Conservation (phyloP, 2,329 filamentous ascomycete genomes). For the Huntiella moniliformis region DNA sequence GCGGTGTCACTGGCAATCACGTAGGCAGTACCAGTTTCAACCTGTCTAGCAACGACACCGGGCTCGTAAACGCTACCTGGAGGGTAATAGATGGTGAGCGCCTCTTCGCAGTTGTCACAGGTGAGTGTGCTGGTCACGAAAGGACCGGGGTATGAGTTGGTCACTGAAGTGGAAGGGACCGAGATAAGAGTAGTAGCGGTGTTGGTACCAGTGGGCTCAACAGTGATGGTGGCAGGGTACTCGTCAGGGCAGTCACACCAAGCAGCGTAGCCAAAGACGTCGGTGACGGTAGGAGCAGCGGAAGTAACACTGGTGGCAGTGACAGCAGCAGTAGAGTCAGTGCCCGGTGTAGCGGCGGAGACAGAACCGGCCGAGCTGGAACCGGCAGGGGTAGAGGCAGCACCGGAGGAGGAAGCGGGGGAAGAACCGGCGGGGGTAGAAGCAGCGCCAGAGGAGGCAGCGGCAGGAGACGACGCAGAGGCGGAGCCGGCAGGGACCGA, state of each 20-base stretch:
- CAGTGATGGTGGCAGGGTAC: conserved; percentile 7
- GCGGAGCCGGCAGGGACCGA: background rate
- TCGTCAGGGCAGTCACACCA: conserved; percentile 8
- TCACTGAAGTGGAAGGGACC: conserved; percentile 3
- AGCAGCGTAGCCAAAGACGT: conserved; percentile 1
- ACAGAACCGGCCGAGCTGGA: background rate
- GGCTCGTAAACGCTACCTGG: conserved; percentile 2
- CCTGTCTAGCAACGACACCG: conserved; percentile 1
- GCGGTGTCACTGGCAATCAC: background rate
- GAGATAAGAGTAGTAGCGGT: conserved; percentile 6
- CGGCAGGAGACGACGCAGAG: background rate
- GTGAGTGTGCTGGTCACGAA: conserved; percentile 2
- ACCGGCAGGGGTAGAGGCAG: background rate
- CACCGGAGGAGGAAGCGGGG: background rate
- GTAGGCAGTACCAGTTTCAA: conserved; percentile 7
- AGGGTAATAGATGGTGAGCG: conserved; percentile 9
- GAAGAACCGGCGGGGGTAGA: background rate
- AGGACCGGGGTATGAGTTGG: conserved; percentile 8
- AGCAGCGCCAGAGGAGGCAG: background rate
- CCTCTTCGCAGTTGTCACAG: conserved; percentile 8
- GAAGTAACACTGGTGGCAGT: background rate
- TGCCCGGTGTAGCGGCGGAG: too few species aligned
- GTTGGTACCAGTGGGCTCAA: conserved; percentile 7
- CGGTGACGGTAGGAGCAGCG: background rate
- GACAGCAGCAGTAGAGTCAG: background rate